Percentiles rank a stretch among this genome's conserved stretches.
phyloP scores from a whole-genome alignment of 1,284 basidiomycete species.

The Cryptococcus jaspeensis region DNA sequence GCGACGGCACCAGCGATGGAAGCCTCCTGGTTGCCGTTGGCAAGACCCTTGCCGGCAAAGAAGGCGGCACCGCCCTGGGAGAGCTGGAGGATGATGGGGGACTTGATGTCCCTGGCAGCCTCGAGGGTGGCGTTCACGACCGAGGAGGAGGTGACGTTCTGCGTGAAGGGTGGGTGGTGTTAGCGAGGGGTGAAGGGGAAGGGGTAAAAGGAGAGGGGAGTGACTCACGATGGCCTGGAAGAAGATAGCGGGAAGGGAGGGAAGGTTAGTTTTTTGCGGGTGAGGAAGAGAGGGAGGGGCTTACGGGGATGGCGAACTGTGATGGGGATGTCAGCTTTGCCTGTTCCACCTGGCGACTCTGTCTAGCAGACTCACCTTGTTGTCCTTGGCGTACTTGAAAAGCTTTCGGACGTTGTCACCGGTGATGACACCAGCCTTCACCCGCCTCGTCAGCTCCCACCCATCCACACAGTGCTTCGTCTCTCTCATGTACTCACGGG shows the following conservation, averaged over 20 bases:
- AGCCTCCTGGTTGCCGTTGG: slow-evolving; percentile 91
- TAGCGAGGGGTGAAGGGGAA: too few species aligned
- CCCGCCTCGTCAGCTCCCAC: not conserved
- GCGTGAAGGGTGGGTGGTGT: not conserved
- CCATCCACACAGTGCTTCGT: not conserved
- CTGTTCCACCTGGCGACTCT: not conserved
- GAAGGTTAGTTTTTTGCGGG: not conserved
- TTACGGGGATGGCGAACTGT: slow-evolving; percentile 79
- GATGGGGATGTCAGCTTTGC: slow-evolving; percentile 9
- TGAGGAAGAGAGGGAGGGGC: not conserved
- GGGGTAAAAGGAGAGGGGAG: not conserved
- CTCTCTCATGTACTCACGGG: slow-evolving; percentile 36
- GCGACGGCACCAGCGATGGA: slow-evolving; percentile 89
- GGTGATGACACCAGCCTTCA: slow-evolving; percentile 82
- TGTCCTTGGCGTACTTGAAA: slow-evolving; percentile 79
- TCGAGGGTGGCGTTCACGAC: slow-evolving; percentile 83
- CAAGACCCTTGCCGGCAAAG: slow-evolving; percentile 94
- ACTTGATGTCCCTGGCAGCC: slow-evolving; percentile 87
- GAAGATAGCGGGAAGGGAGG: not conserved
- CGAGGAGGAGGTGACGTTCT: slow-evolving; percentile 83
- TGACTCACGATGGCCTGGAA: slow-evolving; percentile 2
- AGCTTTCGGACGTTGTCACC: slow-evolving; percentile 84
- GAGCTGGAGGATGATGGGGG: slow-evolving; percentile 96
- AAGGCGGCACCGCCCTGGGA: slow-evolving; percentile 96
- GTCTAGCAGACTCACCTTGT: slow-evolving; percentile 65